Evolutionary conservation across 768 basidiomycete species (phyloP).

Genomic region (Suillus paluster): DNA sequence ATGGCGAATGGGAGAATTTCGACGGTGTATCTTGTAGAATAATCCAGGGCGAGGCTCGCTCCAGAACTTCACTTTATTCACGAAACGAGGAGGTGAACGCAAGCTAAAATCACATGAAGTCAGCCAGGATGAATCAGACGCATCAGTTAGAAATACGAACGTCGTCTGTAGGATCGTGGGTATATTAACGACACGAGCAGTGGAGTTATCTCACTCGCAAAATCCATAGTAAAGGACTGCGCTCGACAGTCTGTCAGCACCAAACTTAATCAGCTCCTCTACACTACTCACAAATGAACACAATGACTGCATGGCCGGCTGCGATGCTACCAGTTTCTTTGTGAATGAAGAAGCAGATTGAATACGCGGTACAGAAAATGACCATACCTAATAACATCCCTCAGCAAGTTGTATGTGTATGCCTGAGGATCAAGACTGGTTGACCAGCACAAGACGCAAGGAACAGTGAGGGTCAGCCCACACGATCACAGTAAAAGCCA

Average conservation of each 20-base stretch:
- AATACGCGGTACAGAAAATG: slow-evolving; percentile 44
- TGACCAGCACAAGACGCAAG: slow-evolving; percentile 48
- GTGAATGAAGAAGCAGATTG: slow-evolving; percentile 39
- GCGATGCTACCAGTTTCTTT: slow-evolving; percentile 25
- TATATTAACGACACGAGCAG: neutral
- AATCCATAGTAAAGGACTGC: slow-evolving; percentile 45
- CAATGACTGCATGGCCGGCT: slow-evolving; percentile 49
- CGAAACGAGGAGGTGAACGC: slow-evolving; percentile 45
- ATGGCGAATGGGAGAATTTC: slow-evolving; percentile 48
- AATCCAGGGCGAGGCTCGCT: neutral
- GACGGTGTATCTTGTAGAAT: slow-evolving; percentile 36
- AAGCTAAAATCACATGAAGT: slow-evolving; percentile 22
- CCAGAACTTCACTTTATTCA: slow-evolving; percentile 18
- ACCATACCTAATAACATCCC: slow-evolving; percentile 45
- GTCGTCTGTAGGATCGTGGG: slow-evolving; percentile 32
- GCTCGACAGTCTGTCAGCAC: slow-evolving; percentile 7
- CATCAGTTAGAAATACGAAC: slow-evolving; percentile 22
- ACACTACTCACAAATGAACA: slow-evolving; percentile 45
- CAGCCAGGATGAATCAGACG: neutral
- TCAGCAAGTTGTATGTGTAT: slow-evolving; percentile 31
- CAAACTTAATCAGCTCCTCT: neutral
- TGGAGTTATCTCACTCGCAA: slow-evolving; percentile 33
- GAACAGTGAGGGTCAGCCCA: slow-evolving; percentile 56
- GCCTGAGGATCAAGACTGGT: slow-evolving; percentile 24
- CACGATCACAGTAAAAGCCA: slow-evolving; percentile 51